Conservation (phyloP, 331 rosid species). For the Pyrus hybrid region DNA sequence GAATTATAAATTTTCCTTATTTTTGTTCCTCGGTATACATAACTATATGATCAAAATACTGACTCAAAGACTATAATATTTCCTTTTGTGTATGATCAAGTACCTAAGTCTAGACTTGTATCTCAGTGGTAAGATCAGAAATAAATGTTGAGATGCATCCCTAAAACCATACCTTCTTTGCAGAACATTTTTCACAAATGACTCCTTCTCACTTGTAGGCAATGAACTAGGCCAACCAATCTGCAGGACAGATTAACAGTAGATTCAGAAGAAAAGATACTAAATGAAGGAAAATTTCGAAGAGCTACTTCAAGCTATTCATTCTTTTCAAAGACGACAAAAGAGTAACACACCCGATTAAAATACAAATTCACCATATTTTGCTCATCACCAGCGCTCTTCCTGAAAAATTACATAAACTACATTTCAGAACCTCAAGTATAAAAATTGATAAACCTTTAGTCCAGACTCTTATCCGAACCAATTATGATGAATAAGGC, state of each 20-base stretch:
- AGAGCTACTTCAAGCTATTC: slow-evolving; percentile 8
- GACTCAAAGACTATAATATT: not conserved
- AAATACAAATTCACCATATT: slow-evolving; percentile 68
- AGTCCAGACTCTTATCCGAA: not conserved
- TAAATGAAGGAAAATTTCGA: slow-evolving; percentile 2
- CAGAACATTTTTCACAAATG: slow-evolving; percentile 60
- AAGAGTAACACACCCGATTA: slow-evolving; percentile 50
- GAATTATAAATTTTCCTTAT: not conserved
- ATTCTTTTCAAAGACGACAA: not conserved
- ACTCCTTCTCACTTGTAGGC: slow-evolving; percentile 75
- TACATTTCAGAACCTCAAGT: slow-evolving; percentile 3
- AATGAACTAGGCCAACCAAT: slow-evolving; percentile 92
- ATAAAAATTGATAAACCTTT: not conserved
- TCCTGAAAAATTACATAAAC: slow-evolving; percentile 41
- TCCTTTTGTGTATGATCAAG: not conserved
- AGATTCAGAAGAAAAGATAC: slow-evolving; percentile 7
- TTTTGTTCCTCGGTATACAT: not conserved
- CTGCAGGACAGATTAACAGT: slow-evolving; percentile 32
- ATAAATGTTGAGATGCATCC: not conserved
- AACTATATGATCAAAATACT: not conserved
- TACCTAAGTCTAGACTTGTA: not conserved
- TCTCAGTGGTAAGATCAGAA: not conserved
- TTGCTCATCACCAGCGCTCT: slow-evolving; percentile 71
- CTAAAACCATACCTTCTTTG: slow-evolving; percentile 48
- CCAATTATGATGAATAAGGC: not conserved